phyloP scores from a whole-genome alignment of 2,329 filamentous ascomycete genomes.

The Coleophoma crateriformis region DNA sequence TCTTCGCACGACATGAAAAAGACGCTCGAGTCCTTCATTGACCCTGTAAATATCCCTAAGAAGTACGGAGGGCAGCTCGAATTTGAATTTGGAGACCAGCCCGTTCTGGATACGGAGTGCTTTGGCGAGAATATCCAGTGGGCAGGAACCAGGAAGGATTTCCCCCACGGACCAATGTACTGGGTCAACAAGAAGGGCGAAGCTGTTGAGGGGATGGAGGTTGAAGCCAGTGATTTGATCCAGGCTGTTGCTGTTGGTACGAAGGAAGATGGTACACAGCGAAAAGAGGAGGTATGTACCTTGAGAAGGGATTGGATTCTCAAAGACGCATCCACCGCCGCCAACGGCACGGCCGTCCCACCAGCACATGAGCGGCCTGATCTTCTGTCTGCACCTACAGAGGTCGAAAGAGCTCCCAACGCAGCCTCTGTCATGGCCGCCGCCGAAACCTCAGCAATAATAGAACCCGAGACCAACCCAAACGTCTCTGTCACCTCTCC shows the following conservation, averaged over 20 bases:
- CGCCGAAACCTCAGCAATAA: background rate
- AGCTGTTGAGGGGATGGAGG: constrained; percentile 23
- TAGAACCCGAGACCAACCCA: background rate
- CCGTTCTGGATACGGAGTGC: constrained; percentile 56
- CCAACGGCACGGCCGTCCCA: background rate
- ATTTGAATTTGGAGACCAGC: constrained; percentile 72
- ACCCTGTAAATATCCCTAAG: constrained; percentile 77
- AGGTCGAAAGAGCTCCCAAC: background rate
- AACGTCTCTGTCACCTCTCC: background rate
- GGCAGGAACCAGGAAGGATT: constrained; percentile 45
- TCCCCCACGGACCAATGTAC: constrained; percentile 51
- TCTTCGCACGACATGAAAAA: constrained; percentile 64
- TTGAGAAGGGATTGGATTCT: constrained; percentile 8
- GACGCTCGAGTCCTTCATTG: constrained; percentile 77
- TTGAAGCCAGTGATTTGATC: constrained; percentile 31
- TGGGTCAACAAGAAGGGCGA: constrained; percentile 41
- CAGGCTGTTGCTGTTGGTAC: constrained; percentile 50
- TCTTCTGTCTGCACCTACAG: constrained; percentile 8
- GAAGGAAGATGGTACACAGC: constrained; percentile 35
- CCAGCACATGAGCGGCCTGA: constrained; percentile 1
- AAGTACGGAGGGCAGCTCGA: constrained; percentile 85
- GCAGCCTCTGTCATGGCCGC: background rate
- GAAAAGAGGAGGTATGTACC: constrained; percentile 31
- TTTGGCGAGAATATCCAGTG: constrained; percentile 45
- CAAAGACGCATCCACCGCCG: background rate